Evolutionary conservation across 2,329 filamentous ascomycete genomes (phyloP), one percentile per base, ranked within the genome.

Genomic region (Ceratocystis diversiconidia): DNA sequence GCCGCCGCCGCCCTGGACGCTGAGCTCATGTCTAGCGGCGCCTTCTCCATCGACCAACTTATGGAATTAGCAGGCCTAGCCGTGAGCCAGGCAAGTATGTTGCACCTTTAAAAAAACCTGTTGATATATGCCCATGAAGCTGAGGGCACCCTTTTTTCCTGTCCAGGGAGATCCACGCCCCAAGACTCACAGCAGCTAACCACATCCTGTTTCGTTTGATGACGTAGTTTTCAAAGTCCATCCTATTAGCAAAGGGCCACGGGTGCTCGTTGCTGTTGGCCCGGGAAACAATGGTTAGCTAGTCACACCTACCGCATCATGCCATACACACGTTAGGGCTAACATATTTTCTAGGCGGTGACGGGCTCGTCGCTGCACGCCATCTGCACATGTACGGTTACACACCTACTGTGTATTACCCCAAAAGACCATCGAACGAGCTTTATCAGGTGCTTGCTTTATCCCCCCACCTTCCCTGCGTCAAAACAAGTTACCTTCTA

Each of bases 31-130:
- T 89, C 85, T 73, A 83, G 84, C 10, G 84, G 86, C 0, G 91
- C 89, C 7, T 99, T 96, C 76, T 95, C 90, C 10, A 83, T 99
- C 65, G 94, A 97, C 73, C 94, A 99, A 76, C 79, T 99, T 61
- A 97, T 99, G 94, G 94, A 97, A 74, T 79, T 99, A 6, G 94
- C 94, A 55, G 94, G 94, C 0, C 81, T 99, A 0, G 92, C 91
- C 0, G 91, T 97, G 30, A 92, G 92, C 12, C 91, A 97, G 79
- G 91, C 88, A 62, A 85, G 90, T 92, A 73, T 67, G 79, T 69
- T 52, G 28, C 17, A 22, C 4, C 12, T 52, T 59, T 5, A 12
- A 12, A 3, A 12, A 41, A 4, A 1, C 36, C 36, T 15, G 36
- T 15, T 12, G 28, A 3, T 7, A 15, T 25, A 25, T 19, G 48